phyloP scores from a whole-genome alignment of 495 filamentous ascomycete genomes.

The Hypoxylon intermedium region DNA sequence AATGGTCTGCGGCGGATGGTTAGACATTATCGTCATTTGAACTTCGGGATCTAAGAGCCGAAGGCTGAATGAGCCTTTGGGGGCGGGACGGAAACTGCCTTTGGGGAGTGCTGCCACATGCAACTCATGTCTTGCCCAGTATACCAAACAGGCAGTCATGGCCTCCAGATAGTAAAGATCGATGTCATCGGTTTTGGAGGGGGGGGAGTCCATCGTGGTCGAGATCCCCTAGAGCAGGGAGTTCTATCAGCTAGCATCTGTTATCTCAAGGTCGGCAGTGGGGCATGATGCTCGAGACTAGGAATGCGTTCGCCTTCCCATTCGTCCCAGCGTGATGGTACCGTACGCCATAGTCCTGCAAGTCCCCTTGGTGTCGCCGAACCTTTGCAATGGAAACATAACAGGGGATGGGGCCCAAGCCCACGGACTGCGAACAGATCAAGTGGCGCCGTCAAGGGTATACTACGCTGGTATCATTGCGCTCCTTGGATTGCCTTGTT shows the following conservation, averaged over 20 bases:
- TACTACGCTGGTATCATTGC: slow-evolving; percentile 22
- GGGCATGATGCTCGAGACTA: slow-evolving; percentile 34
- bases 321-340: slow-evolving; percentile 40
- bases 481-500: slow-evolving; percentile 18
- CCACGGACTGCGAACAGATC: slow-evolving; percentile 33
- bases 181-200: slow-evolving; percentile 18
- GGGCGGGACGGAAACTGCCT: neutral
- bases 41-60: slow-evolving; percentile 22
- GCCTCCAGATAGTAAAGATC: slow-evolving; percentile 8
- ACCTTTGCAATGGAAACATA: slow-evolving; percentile 38
- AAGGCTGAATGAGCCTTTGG: slow-evolving; percentile 15
- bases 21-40: slow-evolving; percentile 10
- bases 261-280: slow-evolving; percentile 33
- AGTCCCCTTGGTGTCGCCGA: slow-evolving; percentile 39
- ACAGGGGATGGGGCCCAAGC: slow-evolving; percentile 37
- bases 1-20: neutral
- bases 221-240: slow-evolving; percentile 15
- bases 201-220: slow-evolving; percentile 11
- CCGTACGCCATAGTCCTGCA: slow-evolving; percentile 39
- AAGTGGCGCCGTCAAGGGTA: slow-evolving; percentile 38
- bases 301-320: slow-evolving; percentile 26
- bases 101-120: slow-evolving; percentile 19
- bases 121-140: slow-evolving; percentile 20
- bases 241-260: slow-evolving; percentile 15
- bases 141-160: slow-evolving; percentile 18